Evolutionary conservation across 192 early-diverging fungal genomes (phyloP).

Genomic region (Radiomyces spectabilis): DNA sequence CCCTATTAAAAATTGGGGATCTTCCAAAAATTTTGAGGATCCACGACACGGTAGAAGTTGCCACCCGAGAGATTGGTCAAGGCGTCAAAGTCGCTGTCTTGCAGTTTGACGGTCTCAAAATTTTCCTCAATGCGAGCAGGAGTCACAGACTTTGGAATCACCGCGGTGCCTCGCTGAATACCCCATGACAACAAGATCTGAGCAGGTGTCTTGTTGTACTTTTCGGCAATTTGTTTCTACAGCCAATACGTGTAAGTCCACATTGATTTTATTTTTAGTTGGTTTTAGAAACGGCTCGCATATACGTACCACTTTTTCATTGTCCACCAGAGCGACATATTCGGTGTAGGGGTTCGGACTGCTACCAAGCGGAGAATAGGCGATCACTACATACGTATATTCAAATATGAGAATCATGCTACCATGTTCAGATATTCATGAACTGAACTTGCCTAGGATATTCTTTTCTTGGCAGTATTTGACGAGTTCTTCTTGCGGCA

Average conservation of each 20-base stretch:
- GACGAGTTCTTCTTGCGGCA: slow-evolving; percentile 54
- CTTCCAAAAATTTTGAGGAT: slow-evolving; percentile 2
- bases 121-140: slow-evolving; percentile 17
- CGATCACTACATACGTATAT: no score
- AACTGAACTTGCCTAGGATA: no score
- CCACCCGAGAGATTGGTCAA: background rate
- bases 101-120: slow-evolving; percentile 1
- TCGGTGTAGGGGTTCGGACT: no score
- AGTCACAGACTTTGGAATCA: slow-evolving; percentile 77
- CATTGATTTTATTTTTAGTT: no score
- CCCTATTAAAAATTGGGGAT: no score
- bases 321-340: no score
- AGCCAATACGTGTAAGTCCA: slow-evolving; percentile 13
- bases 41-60: background rate
- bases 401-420: no score
- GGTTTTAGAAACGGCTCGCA: no score
- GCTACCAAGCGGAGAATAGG: slow-evolving; percentile 77
- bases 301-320: no score
- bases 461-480: slow-evolving; percentile 61
- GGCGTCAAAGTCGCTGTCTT: no score
- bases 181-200: slow-evolving; percentile 82
- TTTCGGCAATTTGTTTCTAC: slow-evolving; percentile 61
- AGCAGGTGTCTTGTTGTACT: slow-evolving; percentile 54
- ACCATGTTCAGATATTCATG: no score
- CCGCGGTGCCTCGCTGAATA: slow-evolving; percentile 60